phyloP scores from a whole-genome alignment of 306 rosid genomes.

The Heteromeles arbutifolia region DNA sequence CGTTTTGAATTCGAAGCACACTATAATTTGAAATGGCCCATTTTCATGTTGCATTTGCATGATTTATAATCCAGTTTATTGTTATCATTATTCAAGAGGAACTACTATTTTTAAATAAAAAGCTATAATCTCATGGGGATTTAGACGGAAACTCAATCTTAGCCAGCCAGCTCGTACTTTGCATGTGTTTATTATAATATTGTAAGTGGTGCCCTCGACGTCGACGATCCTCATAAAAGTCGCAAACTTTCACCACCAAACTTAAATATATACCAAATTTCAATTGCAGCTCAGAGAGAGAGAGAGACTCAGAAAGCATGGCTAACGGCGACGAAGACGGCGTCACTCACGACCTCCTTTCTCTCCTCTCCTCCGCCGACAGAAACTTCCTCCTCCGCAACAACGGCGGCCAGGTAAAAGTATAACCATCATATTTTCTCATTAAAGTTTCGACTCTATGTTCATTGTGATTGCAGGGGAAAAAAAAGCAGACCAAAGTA shows the following conservation, averaged over 20 bases:
- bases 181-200: not conserved
- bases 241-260: not conserved
- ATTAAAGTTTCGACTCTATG: not conserved
- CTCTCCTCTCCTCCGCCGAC: slow-evolving; percentile 17
- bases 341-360: slow-evolving; percentile 12
- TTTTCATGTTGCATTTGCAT: too few species aligned
- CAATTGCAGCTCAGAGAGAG: not conserved
- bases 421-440: not conserved
- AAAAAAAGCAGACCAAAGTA: not conserved
- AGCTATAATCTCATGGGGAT: not conserved
- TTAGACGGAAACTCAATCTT: not conserved
- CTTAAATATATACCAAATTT: not conserved
- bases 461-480: not conserved
- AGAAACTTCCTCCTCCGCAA: slow-evolving; percentile 27
- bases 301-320: not conserved
- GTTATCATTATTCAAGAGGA: too few species aligned
- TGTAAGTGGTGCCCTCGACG: not conserved
- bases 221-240: not conserved
- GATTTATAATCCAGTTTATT: too few species aligned
- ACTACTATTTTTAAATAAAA: not conserved
- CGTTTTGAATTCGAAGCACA: too few species aligned
- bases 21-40: too few species aligned
- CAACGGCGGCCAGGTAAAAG: slow-evolving; percentile 27
- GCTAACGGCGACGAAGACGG: slow-evolving; percentile 6
- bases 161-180: not conserved